Percentiles rank a stretch among this genome's conserved stretches.
Conservation (phyloP, 140 eudicot species). For the Erigeron philadelphicus region DNA sequence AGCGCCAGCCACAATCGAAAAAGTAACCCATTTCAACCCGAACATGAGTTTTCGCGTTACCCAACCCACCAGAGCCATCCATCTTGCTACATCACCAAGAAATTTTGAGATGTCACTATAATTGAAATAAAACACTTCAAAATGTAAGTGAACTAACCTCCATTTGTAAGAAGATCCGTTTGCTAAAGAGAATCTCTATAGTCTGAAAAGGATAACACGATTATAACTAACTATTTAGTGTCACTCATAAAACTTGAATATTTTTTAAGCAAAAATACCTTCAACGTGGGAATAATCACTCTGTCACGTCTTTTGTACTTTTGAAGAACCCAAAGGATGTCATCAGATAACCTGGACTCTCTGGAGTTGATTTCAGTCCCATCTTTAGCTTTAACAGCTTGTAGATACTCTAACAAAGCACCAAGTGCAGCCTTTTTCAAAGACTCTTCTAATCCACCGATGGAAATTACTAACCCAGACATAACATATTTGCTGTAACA, state of each 20-base stretch:
- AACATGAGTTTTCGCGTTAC: neutral
- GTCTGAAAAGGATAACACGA: conserved; percentile 48
- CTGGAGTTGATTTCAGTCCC: conserved; percentile 27
- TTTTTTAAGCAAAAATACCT: conserved; percentile 43
- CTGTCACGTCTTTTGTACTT: conserved; percentile 74
- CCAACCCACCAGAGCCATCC: neutral
- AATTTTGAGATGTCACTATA: neutral
- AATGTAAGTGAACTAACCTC: conserved; percentile 55
- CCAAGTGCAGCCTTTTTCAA: conserved; percentile 63
- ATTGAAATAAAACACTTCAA: conserved; percentile 11
- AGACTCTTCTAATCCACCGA: conserved; percentile 95
- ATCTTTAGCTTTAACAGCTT: conserved; percentile 34
- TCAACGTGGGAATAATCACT: conserved; percentile 75
- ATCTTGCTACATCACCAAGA: neutral
- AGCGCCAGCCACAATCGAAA: neutral
- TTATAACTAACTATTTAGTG: neutral
- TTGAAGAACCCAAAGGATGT: conserved; percentile 81
- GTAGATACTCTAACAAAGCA: conserved; percentile 78
- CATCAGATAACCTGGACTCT: conserved; percentile 46
- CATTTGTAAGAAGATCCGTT: conserved; percentile 63
- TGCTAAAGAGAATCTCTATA: conserved; percentile 83
- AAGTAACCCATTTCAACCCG: neutral
- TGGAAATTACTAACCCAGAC: conserved; percentile 85
- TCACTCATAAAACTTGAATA: neutral
- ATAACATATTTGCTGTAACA: conserved; percentile 69